Base-by-base conservation (phyloP, 805 yeast genomes). In the Candida mattraensis region DNA sequence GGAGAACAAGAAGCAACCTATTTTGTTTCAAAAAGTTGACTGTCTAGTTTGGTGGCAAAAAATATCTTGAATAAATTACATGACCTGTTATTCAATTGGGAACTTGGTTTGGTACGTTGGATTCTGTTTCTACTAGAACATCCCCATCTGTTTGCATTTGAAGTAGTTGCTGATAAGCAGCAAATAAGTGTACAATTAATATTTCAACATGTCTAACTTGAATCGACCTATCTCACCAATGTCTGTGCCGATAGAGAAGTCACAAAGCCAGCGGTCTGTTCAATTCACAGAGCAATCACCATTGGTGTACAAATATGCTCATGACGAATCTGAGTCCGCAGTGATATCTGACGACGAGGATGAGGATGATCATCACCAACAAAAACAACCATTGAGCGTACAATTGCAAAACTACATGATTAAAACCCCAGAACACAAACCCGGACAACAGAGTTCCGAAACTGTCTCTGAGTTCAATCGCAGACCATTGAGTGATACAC, bases 401-500 rank as follows among this genome's bases (percentile, higher is more conserved):
- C 31, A 30, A 15, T 36, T 45, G 13, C 37, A 34, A 9, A 43
- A 35, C 12, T 46, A 44, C 25, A 24, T 38, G n/a, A 23, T 44
- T 9, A 22, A 22, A 9, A 13, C 19, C n/a, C 5, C 27, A 11
- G 12, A 18, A n/a, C 5, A 5, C 22, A 4, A 16, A n/a, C 13
- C 5, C 10, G n/a, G 21, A 15, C 30, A 28, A 3, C 30, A 28
- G 24, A 12, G 18, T 8, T n/a, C 20, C 7, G 13, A 30, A 14
- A 19, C 23, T 2, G 56, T 71, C 28, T 83, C 85, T 0, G 78
- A 66, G 37, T 83, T 83, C 60, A 78, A 82, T 53, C 79, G 76
- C 56, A 65, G 88, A 29, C 93, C 93, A 0, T 62, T 78, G 35
- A 79, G 82, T 27, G 93, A 83, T 51, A 83, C 93, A 0, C 93